Base-by-base conservation (phyloP, 1,284 basidiomycete genomes). In the Trametes hirsuta region DNA sequence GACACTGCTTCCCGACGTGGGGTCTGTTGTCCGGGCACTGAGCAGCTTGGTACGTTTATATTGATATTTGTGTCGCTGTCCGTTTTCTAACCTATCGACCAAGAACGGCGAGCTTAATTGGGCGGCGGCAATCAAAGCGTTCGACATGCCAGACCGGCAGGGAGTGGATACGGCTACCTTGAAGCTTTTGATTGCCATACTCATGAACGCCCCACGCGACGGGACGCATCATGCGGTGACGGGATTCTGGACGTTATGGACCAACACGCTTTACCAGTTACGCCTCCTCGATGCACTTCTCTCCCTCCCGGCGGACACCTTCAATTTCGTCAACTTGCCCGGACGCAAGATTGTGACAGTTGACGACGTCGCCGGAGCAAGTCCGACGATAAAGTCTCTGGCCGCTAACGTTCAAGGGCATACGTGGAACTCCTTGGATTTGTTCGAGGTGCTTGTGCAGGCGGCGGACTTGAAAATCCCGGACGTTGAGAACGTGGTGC, bases 351-450 rank as follows among this genome's bases (percentile, higher is more conserved):
- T 94, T 55, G 92, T 95, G 18, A 89, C 91, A 0, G 87, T 94
- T 37, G 93, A 95, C 45, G 91, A 96, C 64, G 93, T 95, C 34
- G 84, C 91, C 2, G 81, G 84, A 59, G 84, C 93, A 34, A 91
- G 90, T 68, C 90, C 91, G n/a, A 93, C 93, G 18, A 94, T 95
- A 78, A 91, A 94, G 72, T 84, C 88, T 12, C 79, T 94, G 55
- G 88, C 94, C 15, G 86, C 91, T 45, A 89, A 93, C 66, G 92
- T 97, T 21, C 93, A 97, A 71, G 87, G 86, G 2, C 92, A 93
- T 66, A 89, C 94, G 0, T 98, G 96, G 95, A 98, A 98, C 74
- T 94, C 93, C 10, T 78, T 96, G 15, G 95, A 97, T 66, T 78
- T 98, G 37, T 93, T 97, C 64, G 89, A 95, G 72, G 90, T 96